phyloP scores from a whole-genome alignment of 1,139 yeast species.

The Yamadazyma membranifaciens region DNA sequence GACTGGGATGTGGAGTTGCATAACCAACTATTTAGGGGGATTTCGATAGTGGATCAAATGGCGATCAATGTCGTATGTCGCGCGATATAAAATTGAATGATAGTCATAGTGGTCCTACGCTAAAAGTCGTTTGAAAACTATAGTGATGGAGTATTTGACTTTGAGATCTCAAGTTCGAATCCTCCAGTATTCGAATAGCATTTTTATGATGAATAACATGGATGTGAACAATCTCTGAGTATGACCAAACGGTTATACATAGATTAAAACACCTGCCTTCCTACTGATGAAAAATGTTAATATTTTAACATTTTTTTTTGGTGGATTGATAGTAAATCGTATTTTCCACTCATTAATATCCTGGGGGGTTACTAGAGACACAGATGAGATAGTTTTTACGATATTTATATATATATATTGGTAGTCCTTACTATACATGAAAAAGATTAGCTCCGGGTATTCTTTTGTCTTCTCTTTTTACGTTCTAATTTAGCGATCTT shows the following conservation, averaged over 20 bases:
- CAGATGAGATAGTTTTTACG: too few species aligned
- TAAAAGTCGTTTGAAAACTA: slow-evolving; percentile 4
- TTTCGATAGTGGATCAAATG: too few species aligned
- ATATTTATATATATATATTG: too few species aligned
- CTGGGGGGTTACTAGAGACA: too few species aligned
- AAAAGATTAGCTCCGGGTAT: slow-evolving; percentile 9
- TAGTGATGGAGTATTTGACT: slow-evolving; percentile 9
- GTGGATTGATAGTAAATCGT: too few species aligned
- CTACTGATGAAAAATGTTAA: slow-evolving; percentile 37
- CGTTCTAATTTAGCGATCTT: slow-evolving; percentile 72
- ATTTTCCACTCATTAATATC: too few species aligned
- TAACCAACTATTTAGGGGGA: too few species aligned
- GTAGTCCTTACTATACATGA: slow-evolving; percentile 13
- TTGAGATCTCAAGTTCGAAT: slow-evolving; percentile 27
- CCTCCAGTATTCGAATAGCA: slow-evolving; percentile 15
- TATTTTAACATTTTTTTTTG: slow-evolving; percentile 5
- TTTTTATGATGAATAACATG: slow-evolving; percentile 44
- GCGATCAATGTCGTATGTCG: not conserved
- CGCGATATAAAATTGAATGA: not conserved
- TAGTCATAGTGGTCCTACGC: not conserved
- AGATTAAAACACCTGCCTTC: slow-evolving; percentile 54
- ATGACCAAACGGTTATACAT: slow-evolving; percentile 36
- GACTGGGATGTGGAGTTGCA: too few species aligned
- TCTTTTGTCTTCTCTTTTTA: slow-evolving; percentile 52
- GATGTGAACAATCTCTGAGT: slow-evolving; percentile 60